Conservation (phyloP, 352 stramenopile genomes). For the Halophytophthora batemanensis region DNA sequence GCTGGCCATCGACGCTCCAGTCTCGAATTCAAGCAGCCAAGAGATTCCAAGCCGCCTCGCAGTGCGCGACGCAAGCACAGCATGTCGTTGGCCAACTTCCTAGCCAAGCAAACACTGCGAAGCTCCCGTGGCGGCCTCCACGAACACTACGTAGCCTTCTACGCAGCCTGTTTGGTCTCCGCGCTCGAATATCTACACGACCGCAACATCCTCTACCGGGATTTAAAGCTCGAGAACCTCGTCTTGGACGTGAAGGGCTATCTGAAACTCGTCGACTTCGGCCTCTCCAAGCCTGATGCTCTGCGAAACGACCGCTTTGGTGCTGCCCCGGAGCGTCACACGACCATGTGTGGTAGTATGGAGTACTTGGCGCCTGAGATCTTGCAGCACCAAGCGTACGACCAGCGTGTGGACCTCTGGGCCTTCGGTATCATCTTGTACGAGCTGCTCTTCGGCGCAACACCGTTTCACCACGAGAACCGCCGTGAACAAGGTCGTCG, state of each 20-base stretch:
- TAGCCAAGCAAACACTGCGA: slow-evolving; percentile 31
- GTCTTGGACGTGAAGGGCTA: slow-evolving; percentile 88
- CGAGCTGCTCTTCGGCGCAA: slow-evolving; percentile 54
- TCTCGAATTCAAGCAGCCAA: too few species aligned
- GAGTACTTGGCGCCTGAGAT: slow-evolving; percentile 82
- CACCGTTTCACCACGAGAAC: slow-evolving; percentile 89
- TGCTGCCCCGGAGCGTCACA: slow-evolving; percentile 16
- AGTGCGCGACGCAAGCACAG: slow-evolving; percentile 13
- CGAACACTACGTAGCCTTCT: slow-evolving; percentile 91
- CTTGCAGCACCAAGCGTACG: slow-evolving; percentile 53
- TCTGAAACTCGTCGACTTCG: slow-evolving; percentile 72
- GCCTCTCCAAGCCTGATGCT: slow-evolving; percentile 53
- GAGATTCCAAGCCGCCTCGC: slow-evolving; percentile 10
- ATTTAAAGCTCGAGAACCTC: slow-evolving; percentile 89
- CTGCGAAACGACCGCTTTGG: slow-evolving; percentile 25
- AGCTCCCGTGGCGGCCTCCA: slow-evolving; percentile 64
- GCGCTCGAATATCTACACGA: slow-evolving; percentile 87
- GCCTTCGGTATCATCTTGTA: slow-evolving; percentile 78
- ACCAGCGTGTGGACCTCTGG: slow-evolving; percentile 64
- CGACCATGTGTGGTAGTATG: slow-evolving; percentile 67
- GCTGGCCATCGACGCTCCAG: slow-evolving; percentile 4
- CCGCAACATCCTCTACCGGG: slow-evolving; percentile 66
- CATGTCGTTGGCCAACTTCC: slow-evolving; percentile 39
- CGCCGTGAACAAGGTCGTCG: slow-evolving; percentile 58
- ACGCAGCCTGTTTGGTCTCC: slow-evolving; percentile 91